phyloP scores from a whole-genome alignment of 257 asterid species.

The Solanum pinnatisectum region DNA sequence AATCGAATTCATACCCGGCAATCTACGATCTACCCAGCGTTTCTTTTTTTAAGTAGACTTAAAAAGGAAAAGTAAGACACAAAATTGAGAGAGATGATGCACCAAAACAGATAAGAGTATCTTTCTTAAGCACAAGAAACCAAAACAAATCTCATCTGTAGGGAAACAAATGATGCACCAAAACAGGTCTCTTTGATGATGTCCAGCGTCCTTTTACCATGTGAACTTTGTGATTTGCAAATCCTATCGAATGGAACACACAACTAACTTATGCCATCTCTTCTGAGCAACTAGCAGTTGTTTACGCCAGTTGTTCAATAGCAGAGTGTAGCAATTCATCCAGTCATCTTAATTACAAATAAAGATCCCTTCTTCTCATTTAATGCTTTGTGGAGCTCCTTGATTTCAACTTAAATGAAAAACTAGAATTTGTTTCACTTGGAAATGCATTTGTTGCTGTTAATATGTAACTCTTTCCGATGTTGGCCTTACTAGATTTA shows the following conservation, averaged over 20 bases:
- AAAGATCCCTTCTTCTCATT: neutral
- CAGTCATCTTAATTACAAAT: neutral
- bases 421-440: neutral
- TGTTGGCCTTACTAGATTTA: slow-evolving; percentile 30
- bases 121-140: neutral
- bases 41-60: neutral
- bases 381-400: neutral
- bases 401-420: neutral
- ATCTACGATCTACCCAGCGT: neutral
- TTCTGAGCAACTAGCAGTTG: neutral
- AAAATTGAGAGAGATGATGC: neutral
- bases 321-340: neutral
- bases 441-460: neutral
- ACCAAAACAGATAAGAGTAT: neutral
- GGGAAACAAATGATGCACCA: neutral
- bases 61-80: neutral
- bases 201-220: neutral
- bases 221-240: neutral
- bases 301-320: neutral
- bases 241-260: neutral
- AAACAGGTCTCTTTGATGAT: neutral
- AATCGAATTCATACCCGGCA: no score
- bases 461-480: neutral
- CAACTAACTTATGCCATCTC: neutral
- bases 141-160: neutral